Conservation (phyloP, 164 flowering plant genomes). For the Nymphaea colorata region DNA sequence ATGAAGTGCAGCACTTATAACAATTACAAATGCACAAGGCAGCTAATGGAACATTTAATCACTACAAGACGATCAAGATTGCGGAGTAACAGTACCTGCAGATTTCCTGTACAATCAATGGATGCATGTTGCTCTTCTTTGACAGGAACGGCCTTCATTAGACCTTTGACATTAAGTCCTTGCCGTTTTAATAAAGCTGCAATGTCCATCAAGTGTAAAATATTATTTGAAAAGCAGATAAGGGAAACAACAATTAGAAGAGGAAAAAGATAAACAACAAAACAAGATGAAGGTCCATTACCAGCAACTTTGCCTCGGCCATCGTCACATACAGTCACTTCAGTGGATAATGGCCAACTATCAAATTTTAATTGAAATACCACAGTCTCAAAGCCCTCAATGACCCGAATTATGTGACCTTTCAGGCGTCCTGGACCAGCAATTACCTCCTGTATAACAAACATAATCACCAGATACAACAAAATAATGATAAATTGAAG, state of each 20-base stretch:
- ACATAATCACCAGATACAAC: conserved; percentile 1
- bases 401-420: conserved; percentile 69
- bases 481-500: too few relatives aligned
- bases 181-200: conserved; percentile 87
- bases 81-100: conserved; percentile 49
- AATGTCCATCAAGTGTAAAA: conserved; percentile 8
- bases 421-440: conserved; percentile 44
- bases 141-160: conserved; percentile 74
- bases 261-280: too few relatives aligned
- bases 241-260: too few relatives aligned
- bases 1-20: background rate
- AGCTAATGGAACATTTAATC: background rate
- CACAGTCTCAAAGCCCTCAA: conserved; percentile 96
- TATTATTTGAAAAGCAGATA: background rate
- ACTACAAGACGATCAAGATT: background rate
- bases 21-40: background rate
- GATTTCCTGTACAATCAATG: conserved; percentile 88
- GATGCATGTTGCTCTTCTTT: conserved; percentile 88
- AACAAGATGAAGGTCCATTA: conserved; percentile 13
- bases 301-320: conserved; percentile 99
- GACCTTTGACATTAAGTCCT: conserved; percentile 93
- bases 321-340: conserved; percentile 78
- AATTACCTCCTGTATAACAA: conserved; percentile 51
- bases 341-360: conserved; percentile 69
- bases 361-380: conserved; percentile 70